Conservation (phyloP, 306 rosid species). For the Prunus salicina region DNA sequence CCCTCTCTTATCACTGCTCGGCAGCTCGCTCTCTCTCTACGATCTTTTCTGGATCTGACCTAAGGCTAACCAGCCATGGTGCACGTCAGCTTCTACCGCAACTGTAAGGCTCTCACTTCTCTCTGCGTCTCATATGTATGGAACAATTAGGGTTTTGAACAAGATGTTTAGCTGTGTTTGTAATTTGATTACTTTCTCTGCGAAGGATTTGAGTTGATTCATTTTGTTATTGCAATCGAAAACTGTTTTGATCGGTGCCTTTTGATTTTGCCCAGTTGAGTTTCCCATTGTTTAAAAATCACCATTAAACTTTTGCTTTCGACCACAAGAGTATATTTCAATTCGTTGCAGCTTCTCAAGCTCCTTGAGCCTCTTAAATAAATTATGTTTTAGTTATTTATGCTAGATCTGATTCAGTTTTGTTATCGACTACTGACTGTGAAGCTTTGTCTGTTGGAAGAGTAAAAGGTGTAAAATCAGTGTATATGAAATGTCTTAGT, state of each 20-base stretch:
- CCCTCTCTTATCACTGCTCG: neutral
- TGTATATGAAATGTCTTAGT: too few species aligned
- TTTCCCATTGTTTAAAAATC: neutral
- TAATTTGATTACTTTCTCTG: neutral
- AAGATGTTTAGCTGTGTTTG: neutral
- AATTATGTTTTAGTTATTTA: neutral
- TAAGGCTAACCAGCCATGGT: slow-evolving; percentile 25
- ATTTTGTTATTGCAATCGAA: neutral
- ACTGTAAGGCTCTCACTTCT: slow-evolving; percentile 14
- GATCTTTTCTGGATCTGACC: neutral
- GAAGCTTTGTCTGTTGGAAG: neutral
- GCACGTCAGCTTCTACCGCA: slow-evolving; percentile 33
- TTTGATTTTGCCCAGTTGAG: neutral
- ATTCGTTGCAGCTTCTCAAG: too few species aligned
- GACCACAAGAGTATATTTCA: neutral
- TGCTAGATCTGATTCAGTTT: neutral
- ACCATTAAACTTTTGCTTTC: neutral
- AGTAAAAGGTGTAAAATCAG: neutral
- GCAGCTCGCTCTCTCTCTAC: neutral
- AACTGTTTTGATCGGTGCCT: neutral
- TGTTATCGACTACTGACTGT: neutral
- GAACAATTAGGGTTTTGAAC: neutral
- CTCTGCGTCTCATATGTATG: neutral
- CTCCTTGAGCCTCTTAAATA: too few species aligned
- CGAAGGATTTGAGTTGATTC: too few species aligned